These are phyloP conservation scores for Globisporangium megalacanthum DNA, from an alignment of 352 stramenopile species.

Conservation along the genomic window DNA sequence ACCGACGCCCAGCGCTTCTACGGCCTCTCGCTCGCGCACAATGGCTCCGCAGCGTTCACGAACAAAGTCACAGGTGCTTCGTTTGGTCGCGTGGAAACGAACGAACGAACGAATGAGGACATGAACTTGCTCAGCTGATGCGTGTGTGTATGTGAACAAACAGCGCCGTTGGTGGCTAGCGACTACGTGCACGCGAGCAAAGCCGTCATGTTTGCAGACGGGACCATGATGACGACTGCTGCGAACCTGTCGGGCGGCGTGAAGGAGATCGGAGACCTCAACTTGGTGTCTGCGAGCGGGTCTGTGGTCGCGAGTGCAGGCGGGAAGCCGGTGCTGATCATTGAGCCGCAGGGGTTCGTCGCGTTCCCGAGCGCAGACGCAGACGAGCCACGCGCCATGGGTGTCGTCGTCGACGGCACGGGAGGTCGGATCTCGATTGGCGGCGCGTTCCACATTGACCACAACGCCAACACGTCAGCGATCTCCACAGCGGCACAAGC, in stretches of 20 bases:
- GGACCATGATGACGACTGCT: constrained; percentile 74
- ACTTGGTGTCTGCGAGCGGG: constrained; percentile 65
- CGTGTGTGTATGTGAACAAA: neutral
- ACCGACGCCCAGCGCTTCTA: constrained; percentile 62
- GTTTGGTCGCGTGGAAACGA: too few relatives aligned
- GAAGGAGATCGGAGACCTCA: constrained; percentile 70
- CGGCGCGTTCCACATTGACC: constrained; percentile 28
- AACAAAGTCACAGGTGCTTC: constrained; percentile 53
- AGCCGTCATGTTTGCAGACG: constrained; percentile 67
- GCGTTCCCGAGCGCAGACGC: constrained; percentile 37
- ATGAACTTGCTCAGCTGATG: too few relatives aligned
- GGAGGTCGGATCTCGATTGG: constrained; percentile 35
- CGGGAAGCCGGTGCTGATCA: constrained; percentile 47
- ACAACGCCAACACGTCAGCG: constrained; percentile 36
- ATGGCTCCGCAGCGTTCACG: constrained; percentile 62
- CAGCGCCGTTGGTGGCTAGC: constrained; percentile 54
- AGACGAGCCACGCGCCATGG: constrained; percentile 34
- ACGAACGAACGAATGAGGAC: too few relatives aligned
- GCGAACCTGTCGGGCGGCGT: constrained; percentile 71
- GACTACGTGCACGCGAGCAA: constrained; percentile 63
- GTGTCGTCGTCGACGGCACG: constrained; percentile 45
- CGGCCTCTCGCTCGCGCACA: constrained; percentile 57
- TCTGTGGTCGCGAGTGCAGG: constrained; percentile 57
- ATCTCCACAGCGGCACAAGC: constrained; percentile 28
- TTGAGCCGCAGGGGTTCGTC: constrained; percentile 50